A percentile compares a stretch with the other conserved stretches of the same genome.
Conservation (phyloP, 352 stramenopile genomes). For the Chrysophaeum taylorii region DNA sequence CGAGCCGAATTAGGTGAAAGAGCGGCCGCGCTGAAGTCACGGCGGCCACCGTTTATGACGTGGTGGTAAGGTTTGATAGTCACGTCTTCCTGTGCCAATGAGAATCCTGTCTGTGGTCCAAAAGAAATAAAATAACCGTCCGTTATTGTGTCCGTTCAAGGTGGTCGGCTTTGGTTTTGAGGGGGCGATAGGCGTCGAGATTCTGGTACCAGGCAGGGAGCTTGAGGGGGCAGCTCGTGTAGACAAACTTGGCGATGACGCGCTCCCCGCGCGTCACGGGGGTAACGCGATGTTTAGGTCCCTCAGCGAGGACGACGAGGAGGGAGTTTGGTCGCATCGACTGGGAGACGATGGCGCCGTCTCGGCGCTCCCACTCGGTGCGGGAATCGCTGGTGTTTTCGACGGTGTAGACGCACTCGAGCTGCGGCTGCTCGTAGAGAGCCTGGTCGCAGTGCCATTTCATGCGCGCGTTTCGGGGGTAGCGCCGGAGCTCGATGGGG, state of each 20-base stretch:
- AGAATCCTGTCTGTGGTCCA: too few relatives aligned
- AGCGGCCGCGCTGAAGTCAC: too few relatives aligned
- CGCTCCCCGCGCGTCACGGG: background rate
- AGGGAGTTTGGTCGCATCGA: background rate
- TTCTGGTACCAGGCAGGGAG: slow-evolving; percentile 1
- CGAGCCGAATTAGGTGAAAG: too few relatives aligned
- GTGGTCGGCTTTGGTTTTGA: too few relatives aligned
- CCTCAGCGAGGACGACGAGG: background rate
- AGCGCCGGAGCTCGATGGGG: background rate
- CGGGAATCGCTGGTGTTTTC: background rate
- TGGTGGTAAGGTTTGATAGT: too few relatives aligned
- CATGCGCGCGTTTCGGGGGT: background rate
- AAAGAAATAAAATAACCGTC: too few relatives aligned
- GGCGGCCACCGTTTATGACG: too few relatives aligned
- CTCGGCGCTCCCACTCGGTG: background rate
- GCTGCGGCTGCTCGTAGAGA: background rate
- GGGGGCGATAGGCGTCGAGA: background rate
- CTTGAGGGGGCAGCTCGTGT: background rate
- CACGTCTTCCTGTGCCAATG: too few relatives aligned
- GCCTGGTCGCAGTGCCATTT: background rate
- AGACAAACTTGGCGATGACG: background rate
- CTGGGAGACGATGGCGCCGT: background rate
- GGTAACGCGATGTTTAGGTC: background rate
- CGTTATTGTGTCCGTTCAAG: too few relatives aligned
- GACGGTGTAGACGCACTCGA: background rate